Percentiles rank a stretch among this genome's conserved stretches.
Evolutionary conservation across 2,329 filamentous ascomycete species (phyloP).

Genomic region (Aspergillus tubingensis): DNA sequence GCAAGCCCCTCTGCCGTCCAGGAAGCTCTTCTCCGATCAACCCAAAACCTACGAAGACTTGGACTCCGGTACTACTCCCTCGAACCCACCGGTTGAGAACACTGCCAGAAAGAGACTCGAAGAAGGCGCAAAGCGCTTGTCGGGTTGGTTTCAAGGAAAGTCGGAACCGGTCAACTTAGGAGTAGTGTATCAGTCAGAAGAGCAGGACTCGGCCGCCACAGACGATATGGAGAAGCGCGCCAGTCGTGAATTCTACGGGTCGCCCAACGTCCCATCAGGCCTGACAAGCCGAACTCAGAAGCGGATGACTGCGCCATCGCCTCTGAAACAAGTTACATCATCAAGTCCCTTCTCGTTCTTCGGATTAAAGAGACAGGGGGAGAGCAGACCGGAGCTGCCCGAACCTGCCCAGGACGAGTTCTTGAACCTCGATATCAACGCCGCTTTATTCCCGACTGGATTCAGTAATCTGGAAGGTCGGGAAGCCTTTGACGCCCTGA

Average conservation of each 20-base stretch:
- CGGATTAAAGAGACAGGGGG: slow-evolving; percentile 37
- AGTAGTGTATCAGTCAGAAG: slow-evolving; percentile 26
- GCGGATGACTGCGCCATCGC: slow-evolving; percentile 33
- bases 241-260: slow-evolving; percentile 16
- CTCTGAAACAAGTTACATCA: slow-evolving; percentile 37
- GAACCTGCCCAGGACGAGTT: slow-evolving; percentile 55
- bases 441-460: slow-evolving; percentile 56
- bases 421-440: slow-evolving; percentile 56
- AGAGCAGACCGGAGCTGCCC: slow-evolving; percentile 29
- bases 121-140: slow-evolving; percentile 40
- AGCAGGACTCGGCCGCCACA: slow-evolving; percentile 17
- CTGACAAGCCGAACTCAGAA: slow-evolving; percentile 28
- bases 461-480: slow-evolving; percentile 52
- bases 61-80: slow-evolving; percentile 15
- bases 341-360: slow-evolving; percentile 48
- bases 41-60: slow-evolving; percentile 27
- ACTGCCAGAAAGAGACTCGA: slow-evolving; percentile 34
- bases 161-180: slow-evolving; percentile 53
- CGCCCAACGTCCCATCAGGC: slow-evolving; percentile 17
- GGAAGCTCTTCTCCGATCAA: slow-evolving; percentile 29
- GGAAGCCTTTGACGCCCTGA: slow-evolving; percentile 58
- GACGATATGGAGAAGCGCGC: slow-evolving; percentile 15
- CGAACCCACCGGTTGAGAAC: slow-evolving; percentile 25
- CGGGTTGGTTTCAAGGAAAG: slow-evolving; percentile 56
- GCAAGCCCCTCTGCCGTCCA: slow-evolving; percentile 22